Evolutionary conservation across 2,329 filamentous ascomycete genomes (phyloP).

Genomic region (Aspergillus ochraceus): DNA sequence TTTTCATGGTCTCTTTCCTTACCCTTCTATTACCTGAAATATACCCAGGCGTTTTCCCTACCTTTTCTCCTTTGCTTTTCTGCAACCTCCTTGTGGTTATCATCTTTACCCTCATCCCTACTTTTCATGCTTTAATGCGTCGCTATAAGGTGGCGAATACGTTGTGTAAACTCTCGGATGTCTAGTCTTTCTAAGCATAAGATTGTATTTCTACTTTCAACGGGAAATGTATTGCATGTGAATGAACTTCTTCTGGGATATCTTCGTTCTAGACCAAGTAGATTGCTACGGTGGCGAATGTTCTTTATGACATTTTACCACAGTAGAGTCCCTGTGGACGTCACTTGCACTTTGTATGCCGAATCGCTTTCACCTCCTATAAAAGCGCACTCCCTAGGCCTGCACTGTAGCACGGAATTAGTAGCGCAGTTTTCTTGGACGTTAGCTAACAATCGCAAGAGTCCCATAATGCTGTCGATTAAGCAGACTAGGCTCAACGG

Average conservation of each 20-base stretch:
- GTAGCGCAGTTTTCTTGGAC: no score
- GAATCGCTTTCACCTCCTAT: not conserved
- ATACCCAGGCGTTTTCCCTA: slow-evolving; percentile 35
- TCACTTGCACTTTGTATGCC: not conserved
- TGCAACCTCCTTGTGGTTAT: not conserved
- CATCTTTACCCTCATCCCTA: slow-evolving; percentile 2
- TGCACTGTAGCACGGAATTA: no score
- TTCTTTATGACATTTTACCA: not conserved
- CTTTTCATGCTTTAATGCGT: slow-evolving; percentile 1
- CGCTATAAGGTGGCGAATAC: not conserved
- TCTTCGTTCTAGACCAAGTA: not conserved
- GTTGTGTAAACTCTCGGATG: not conserved
- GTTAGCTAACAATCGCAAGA: no score
- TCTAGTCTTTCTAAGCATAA: not conserved
- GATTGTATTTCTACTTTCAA: not conserved
- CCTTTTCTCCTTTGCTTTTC: slow-evolving; percentile 14
- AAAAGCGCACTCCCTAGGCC: no score
- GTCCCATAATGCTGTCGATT: not conserved
- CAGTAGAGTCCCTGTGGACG: no score
- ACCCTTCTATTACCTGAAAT: slow-evolving; percentile 28
- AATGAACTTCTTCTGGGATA: not conserved
- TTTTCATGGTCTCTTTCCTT: slow-evolving; percentile 24
- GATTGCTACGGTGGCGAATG: not conserved
- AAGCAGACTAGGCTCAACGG: not conserved
- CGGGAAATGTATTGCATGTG: not conserved